Evolutionary conservation across 106 monocot species (phyloP).

Genomic region (Apostasia shenzhenica): DNA sequence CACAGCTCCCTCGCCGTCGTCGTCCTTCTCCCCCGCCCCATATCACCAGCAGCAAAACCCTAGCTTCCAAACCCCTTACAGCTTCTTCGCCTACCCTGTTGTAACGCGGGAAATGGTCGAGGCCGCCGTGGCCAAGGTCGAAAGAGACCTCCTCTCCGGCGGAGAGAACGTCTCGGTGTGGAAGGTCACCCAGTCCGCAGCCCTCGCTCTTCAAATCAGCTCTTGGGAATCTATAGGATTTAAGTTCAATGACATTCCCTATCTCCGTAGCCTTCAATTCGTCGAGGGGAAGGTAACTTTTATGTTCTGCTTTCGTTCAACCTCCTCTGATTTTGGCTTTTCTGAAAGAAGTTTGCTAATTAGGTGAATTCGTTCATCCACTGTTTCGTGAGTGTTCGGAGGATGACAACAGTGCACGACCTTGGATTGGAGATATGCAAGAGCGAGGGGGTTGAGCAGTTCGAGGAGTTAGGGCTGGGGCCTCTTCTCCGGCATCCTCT

Average conservation of each 20-base stretch:
- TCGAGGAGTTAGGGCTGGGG: slow-evolving; percentile 25
- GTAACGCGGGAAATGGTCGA: slow-evolving; percentile 10
- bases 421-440: slow-evolving; percentile 13
- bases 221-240: slow-evolving; percentile 21
- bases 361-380: slow-evolving; percentile 30
- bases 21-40: neutral
- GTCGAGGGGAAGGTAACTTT: slow-evolving; percentile 19
- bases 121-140: slow-evolving; percentile 17
- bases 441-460: slow-evolving; percentile 24
- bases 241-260: slow-evolving; percentile 5
- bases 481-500: slow-evolving; percentile 20
- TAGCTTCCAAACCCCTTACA: neutral
- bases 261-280: slow-evolving; percentile 10
- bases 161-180: slow-evolving; percentile 21
- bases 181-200: slow-evolving; percentile 18
- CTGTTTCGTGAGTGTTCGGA: slow-evolving; percentile 20
- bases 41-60: neutral
- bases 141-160: slow-evolving; percentile 6
- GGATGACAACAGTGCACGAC: slow-evolving; percentile 25
- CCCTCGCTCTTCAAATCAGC: slow-evolving; percentile 9
- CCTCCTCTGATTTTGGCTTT: neutral
- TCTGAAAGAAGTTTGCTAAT: neutral
- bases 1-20: neutral
- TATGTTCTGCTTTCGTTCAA: neutral
- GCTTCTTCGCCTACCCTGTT: neutral